These are phyloP conservation scores for Fusarium ramigenum DNA, from an alignment of 2,329 filamentous ascomycete genomes.

Conservation along the genomic window DNA sequence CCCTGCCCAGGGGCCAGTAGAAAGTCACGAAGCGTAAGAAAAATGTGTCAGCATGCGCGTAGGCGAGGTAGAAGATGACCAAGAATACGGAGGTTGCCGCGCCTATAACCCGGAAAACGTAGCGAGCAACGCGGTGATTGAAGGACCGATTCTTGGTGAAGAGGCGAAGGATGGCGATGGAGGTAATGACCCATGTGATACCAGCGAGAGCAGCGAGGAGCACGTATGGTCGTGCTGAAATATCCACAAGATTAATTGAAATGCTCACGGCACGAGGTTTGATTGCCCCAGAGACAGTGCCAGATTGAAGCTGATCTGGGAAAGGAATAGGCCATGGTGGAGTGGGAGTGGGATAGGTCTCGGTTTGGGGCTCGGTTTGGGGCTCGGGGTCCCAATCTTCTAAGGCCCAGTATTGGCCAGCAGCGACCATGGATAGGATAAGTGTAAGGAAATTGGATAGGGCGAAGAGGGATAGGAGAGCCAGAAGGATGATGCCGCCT, in stretches of 20 bases:
- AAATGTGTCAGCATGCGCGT: constrained; percentile 3
- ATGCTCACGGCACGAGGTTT: too few relatives aligned
- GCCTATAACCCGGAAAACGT: constrained; percentile 39
- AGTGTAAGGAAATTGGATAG: constrained; percentile 36
- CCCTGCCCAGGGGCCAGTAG: neutral
- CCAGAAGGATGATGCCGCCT: constrained; percentile 17
- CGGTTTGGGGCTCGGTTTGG: too few relatives aligned
- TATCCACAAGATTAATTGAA: neutral
- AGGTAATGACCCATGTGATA: constrained; percentile 16
- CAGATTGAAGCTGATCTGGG: neutral
- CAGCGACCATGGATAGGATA: constrained; percentile 23
- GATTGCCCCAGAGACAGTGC: too few relatives aligned
- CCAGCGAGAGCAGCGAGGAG: constrained; percentile 30
- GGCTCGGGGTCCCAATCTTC: too few relatives aligned
- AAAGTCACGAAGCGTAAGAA: neutral
- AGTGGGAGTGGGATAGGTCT: too few relatives aligned
- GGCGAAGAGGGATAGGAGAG: constrained; percentile 33
- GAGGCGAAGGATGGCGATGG: constrained; percentile 22
- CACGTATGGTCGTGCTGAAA: constrained; percentile 23
- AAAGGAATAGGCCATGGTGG: too few relatives aligned
- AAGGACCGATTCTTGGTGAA: neutral
- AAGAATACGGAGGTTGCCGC: constrained; percentile 36
- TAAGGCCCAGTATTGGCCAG: neutral
- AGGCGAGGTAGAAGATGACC: constrained; percentile 11
- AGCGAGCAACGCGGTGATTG: constrained; percentile 20